Percentiles rank a stretch among this genome's conserved stretches.
Conservation (phyloP, 768 basidiomycete genomes). For the Tulasnella sp. region DNA sequence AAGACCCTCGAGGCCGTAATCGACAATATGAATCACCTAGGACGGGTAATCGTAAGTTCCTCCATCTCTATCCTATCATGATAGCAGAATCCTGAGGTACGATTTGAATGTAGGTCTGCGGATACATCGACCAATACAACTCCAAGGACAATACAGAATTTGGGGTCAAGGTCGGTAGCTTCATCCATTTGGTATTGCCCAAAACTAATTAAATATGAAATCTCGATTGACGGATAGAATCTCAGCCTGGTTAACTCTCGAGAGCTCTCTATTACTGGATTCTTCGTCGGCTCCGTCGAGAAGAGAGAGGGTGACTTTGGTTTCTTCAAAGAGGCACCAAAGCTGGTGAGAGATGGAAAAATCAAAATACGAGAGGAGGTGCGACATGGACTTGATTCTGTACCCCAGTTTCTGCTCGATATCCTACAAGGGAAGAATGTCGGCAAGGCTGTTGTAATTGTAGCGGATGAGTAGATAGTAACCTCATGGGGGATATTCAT, state of each 20-base stretch:
- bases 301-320: slow-evolving; percentile 22
- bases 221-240: neutral
- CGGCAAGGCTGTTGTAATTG: slow-evolving; percentile 34
- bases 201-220: neutral
- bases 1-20: slow-evolving; percentile 36
- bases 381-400: slow-evolving; percentile 36
- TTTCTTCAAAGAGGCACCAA: slow-evolving; percentile 31
- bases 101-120: neutral
- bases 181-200: neutral
- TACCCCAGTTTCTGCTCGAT: slow-evolving; percentile 35
- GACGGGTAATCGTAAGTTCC: neutral
- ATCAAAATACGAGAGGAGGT: slow-evolving; percentile 35
- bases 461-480: slow-evolving; percentile 22
- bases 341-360: slow-evolving; percentile 33
- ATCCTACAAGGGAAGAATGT: slow-evolving; percentile 30
- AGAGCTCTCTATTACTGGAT: neutral
- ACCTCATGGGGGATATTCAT: neutral
- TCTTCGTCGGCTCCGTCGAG: neutral
- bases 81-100: neutral
- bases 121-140: neutral
- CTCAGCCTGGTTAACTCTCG: neutral
- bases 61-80: neutral
- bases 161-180: neutral
- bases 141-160: neutral
- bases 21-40: slow-evolving; percentile 30